These are phyloP conservation scores for Hymenoscyphus occultus DNA, from an alignment of 2,329 filamentous ascomycete species.

Conservation along the genomic window DNA sequence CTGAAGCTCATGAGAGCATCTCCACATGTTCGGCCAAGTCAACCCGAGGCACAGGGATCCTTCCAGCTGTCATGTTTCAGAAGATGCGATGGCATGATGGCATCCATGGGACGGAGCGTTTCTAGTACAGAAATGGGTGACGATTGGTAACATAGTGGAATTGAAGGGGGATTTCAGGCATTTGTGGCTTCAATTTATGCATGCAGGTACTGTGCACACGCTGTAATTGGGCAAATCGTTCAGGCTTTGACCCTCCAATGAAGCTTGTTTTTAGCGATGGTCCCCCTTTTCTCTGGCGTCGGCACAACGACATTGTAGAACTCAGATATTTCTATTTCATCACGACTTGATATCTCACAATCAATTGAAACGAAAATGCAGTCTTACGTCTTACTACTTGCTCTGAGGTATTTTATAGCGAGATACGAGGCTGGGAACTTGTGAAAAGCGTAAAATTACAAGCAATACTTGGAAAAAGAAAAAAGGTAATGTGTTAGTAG, in stretches of 20 bases:
- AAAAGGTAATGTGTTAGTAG: conserved; percentile 17
- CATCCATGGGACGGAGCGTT: neutral
- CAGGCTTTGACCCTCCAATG: neutral
- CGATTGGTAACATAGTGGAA: neutral
- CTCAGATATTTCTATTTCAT: neutral
- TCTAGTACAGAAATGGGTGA: neutral
- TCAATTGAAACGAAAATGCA: neutral
- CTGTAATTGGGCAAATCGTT: neutral
- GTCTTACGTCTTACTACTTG: neutral
- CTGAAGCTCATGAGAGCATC: too few species aligned
- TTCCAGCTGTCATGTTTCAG: neutral
- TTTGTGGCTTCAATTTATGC: neutral
- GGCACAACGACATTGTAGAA: neutral
- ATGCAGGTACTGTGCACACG: neutral
- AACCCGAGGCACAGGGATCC: neutral
- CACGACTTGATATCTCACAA: too few species aligned
- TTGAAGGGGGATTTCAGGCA: conserved; percentile 2
- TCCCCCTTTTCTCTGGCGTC: neutral
- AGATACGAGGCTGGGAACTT: conserved; percentile 24
- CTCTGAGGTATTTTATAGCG: conserved; percentile 7
- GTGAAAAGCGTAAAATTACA: conserved; percentile 14
- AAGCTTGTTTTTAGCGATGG: conserved; percentile 3
- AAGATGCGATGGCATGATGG: conserved; percentile 3
- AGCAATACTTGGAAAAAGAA: conserved; percentile 1
- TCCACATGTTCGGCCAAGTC: neutral